Conservation (phyloP, 129 eudicot species). For the Logfia minima region DNA sequence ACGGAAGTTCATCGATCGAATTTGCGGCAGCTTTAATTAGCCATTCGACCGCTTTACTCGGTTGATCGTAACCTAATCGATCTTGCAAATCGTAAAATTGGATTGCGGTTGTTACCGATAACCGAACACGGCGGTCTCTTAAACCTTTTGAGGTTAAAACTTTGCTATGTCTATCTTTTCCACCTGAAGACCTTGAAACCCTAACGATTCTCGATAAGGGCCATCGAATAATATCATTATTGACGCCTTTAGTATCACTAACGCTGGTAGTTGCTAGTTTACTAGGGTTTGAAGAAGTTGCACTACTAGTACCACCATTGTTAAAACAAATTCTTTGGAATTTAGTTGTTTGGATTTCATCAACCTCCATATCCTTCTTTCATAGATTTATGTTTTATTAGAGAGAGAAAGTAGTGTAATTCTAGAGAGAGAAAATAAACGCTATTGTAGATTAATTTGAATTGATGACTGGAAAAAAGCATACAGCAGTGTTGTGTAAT, state of each 20-base stretch:
- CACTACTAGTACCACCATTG: constrained; percentile 19
- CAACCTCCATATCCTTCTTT: constrained; percentile 73
- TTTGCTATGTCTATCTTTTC: constrained; percentile 89
- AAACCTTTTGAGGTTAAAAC: constrained; percentile 82
- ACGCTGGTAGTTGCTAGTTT: constrained; percentile 25
- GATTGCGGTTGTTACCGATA: constrained; percentile 78
- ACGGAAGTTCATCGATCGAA: constrained; percentile 76
- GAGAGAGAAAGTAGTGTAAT: too few relatives aligned
- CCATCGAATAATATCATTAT: too few relatives aligned
- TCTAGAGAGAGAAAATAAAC: too few relatives aligned
- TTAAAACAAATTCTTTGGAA: constrained; percentile 48
- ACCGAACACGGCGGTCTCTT: constrained; percentile 69
- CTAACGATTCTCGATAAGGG: constrained; percentile 51
- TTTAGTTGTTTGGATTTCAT: constrained; percentile 63
- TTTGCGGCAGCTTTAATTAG: constrained; percentile 67
- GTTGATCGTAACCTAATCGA: constrained; percentile 81
- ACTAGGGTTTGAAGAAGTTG: constrained; percentile 14
- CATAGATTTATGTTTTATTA: constrained; percentile 8
- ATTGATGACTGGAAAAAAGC: too few relatives aligned
- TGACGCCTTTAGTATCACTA: constrained; percentile 17
- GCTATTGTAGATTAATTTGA: too few relatives aligned
- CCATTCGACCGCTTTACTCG: constrained; percentile 96
- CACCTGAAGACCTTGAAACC: constrained; percentile 94
- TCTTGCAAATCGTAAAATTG: constrained; percentile 91
- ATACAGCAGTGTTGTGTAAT: too few relatives aligned